Conservation (phyloP, 1,284 basidiomycete species). For the Flammula alnicola region DNA sequence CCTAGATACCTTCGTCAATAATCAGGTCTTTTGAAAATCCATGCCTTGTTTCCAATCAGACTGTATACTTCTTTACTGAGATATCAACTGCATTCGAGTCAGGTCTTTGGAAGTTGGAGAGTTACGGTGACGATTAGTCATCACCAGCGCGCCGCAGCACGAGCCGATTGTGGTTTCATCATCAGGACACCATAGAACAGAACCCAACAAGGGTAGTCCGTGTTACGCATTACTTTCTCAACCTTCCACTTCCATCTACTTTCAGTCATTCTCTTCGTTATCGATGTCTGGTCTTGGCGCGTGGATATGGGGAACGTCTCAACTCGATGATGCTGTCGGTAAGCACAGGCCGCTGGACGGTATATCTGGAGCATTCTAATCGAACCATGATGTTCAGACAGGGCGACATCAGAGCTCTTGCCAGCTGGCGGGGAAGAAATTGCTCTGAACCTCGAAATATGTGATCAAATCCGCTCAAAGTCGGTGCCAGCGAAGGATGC, state of each 20-base stretch:
- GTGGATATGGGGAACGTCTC: slow-evolving; percentile 78
- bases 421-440: slow-evolving; percentile 89
- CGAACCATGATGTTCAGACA: slow-evolving; percentile 56
- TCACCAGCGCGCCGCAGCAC: slow-evolving; percentile 2
- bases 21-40: too few species aligned
- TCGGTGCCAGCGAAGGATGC: slow-evolving; percentile 85
- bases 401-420: slow-evolving; percentile 88
- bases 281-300: slow-evolving; percentile 44
- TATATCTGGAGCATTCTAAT: slow-evolving; percentile 2
- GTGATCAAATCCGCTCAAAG: slow-evolving; percentile 95
- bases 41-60: too few species aligned
- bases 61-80: too few species aligned
- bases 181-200: slow-evolving; percentile 14
- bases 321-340: slow-evolving; percentile 81
- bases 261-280: slow-evolving; percentile 4
- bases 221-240: not conserved
- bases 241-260: slow-evolving; percentile 1
- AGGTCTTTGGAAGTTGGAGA: not conserved
- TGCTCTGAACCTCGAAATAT: slow-evolving; percentile 93
- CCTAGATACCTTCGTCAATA: too few species aligned
- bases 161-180: slow-evolving; percentile 13
- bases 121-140: slow-evolving; percentile 9
- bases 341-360: slow-evolving; percentile 30
- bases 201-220: slow-evolving; percentile 11
- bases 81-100: not conserved